Conservation (phyloP, 345 rosid genomes). For the Gossypium herbaceum region DNA sequence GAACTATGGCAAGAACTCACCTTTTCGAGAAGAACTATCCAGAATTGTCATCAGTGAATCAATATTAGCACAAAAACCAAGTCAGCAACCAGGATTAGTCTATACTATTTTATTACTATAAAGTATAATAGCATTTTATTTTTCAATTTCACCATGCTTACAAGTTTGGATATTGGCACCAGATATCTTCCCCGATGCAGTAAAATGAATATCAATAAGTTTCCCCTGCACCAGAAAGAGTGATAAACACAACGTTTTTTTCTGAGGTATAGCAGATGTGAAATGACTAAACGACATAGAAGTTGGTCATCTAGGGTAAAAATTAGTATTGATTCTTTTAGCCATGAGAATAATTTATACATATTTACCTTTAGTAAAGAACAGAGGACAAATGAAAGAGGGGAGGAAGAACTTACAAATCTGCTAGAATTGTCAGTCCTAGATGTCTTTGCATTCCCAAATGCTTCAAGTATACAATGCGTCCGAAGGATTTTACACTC, state of each 20-base stretch:
- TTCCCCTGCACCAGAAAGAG: slow-evolving; percentile 59
- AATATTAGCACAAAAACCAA: slow-evolving; percentile 18
- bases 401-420: slow-evolving; percentile 56
- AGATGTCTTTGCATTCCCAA: slow-evolving; percentile 96
- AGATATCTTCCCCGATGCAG: slow-evolving; percentile 67
- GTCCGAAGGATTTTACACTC: slow-evolving; percentile 67
- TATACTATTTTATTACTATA: not conserved
- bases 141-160: slow-evolving; percentile 35
- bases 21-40: slow-evolving; percentile 90
- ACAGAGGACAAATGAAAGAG: not conserved
- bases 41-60: slow-evolving; percentile 21
- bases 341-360: not conserved
- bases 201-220: slow-evolving; percentile 83
- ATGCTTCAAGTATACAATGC: slow-evolving; percentile 83
- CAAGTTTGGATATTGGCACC: slow-evolving; percentile 90
- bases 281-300: not conserved
- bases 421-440: slow-evolving; percentile 87
- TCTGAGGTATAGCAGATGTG: not conserved
- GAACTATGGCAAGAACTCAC: slow-evolving; percentile 35
- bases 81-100: slow-evolving; percentile 24
- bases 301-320: not conserved
- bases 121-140: slow-evolving; percentile 15
- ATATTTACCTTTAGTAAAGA: not conserved
- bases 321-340: not conserved
- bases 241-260: not conserved